Evolutionary conservation across 208 protist genomes (phyloP), one percentile per base, ranked within the genome.

Genomic region (Acanthamoeba quina): DNA sequence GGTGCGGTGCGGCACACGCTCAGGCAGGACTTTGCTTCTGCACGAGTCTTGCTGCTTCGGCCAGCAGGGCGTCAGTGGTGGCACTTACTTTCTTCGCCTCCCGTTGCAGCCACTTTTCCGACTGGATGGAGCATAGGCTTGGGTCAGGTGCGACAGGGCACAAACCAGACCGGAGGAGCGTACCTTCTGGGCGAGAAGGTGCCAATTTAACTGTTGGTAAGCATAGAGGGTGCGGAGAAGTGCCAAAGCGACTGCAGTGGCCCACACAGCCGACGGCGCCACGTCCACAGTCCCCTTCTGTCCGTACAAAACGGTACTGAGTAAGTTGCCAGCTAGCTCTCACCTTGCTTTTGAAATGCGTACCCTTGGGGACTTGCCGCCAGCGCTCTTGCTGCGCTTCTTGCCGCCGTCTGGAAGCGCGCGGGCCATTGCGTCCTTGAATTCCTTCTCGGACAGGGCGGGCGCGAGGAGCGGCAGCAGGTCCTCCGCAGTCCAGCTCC

Each of bases 311-410:
- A 56, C 15, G 34, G 47, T 5, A 29, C 24, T n/a, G 1, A 0
- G 15, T 80, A 1, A 80, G 70, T 11, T 54, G 13, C 6, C 1
- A 80, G 44, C 9, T 47, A 0, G 44, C 44, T 9, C 47, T 49
- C 47, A 49, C 47, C 47, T 49, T 13, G 47, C 41, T 44, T 44
- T 37, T 80, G 11, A 47, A 31, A 19, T 49, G 11, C 47, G 11
- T 15, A 89, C 82, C 82, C 47, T 29, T 29, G 56, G 82, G 24
- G 56, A 89, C 54, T 89, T 66, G 72, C 72, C 72, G 72, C 70
- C 70, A 5, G 29, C 2, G 29, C 29, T 72, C 11, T 72, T 72
- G 24, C 24, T 82, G 4, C 9, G 41, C 72, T 82, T 82, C 41
- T 82, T 47, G 24, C 44, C 44, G 10, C 15, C 34, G 44, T 47